Base-by-base conservation (phyloP, 345 rosid genomes). In the Cardiospermum halicacabum region DNA sequence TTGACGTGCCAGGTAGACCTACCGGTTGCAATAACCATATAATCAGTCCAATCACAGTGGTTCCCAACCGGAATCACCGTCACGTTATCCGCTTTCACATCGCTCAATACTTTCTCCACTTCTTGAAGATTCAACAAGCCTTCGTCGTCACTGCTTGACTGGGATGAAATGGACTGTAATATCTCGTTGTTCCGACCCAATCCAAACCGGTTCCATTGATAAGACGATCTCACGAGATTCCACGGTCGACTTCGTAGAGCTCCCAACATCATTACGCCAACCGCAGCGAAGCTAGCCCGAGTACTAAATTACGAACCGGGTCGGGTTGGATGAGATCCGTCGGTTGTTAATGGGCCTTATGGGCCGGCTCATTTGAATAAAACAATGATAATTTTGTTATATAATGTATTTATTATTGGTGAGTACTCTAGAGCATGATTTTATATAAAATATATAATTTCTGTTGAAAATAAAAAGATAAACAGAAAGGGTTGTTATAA, bases 1-100 rank as follows among this genome's bases (percentile, higher is more conserved):
- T 69, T 87, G 56, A 94, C 85, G 69, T 90, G 97, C 97, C 95
- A 88, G 2, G 86, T 70, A 22, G 97, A 94, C 82, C 97, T 72
- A 18, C 97, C 96, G 60, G 97, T 88, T 74, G 96, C 91, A 47
- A 93, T 55, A 58, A 93, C 93, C 70, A 86, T 84, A 74, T 72
- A 80, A 76, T 91, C 95, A 18, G 92, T 85, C 89, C 92, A 93
- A 48, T 79, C 76, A 56, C 75, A 73, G 11, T 70, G 86, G 9
- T 84, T 72, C 0, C 70, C 64, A 2, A 77, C 80, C 9, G 89
- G 87, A 47, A 94, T 78, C 62, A 91, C 96, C 59, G 70, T 79
- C 18, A 91, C 89, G 78, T 91, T 81, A 45, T 89, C 95, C 1
- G 97, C 95, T 76, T 68, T 85, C 34, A 88, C 95, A 63, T 88